A percentile compares a stretch with the other conserved stretches of the same genome.
These are phyloP conservation scores for Stentor coeruleus DNA, from an alignment of 73 alveolate species.

Conservation along the genomic window DNA sequence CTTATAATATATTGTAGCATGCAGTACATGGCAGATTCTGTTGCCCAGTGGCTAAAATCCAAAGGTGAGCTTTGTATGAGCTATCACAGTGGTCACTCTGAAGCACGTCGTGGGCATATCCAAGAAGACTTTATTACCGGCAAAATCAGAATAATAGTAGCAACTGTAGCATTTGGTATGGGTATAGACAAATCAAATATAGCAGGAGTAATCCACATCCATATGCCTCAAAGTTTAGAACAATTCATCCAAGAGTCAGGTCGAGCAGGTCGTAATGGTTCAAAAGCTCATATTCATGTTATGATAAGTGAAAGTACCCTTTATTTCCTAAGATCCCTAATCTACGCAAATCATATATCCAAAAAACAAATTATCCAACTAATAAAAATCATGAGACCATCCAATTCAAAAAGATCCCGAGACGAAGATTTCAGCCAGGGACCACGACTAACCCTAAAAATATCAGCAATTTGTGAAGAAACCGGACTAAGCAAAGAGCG, in stretches of 20 bases:
- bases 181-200: slow-evolving; percentile 99
- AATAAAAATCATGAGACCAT: slow-evolving; percentile 26
- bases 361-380: slow-evolving; percentile 26
- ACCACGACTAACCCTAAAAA: not conserved
- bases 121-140: slow-evolving; percentile 89
- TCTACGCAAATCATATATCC: slow-evolving; percentile 27
- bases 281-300: slow-evolving; percentile 81
- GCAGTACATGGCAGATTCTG: slow-evolving; percentile 33
- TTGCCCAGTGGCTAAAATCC: slow-evolving; percentile 36
- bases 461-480: slow-evolving; percentile 5
- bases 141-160: slow-evolving; percentile 92
- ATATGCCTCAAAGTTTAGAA: slow-evolving; percentile 92
- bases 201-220: slow-evolving; percentile 94
- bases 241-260: slow-evolving; percentile 95
- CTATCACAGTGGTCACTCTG: slow-evolving; percentile 91
- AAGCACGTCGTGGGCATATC: slow-evolving; percentile 61
- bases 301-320: slow-evolving; percentile 62
- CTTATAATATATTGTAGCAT: slow-evolving; percentile 51
- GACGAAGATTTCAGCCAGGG: not conserved
- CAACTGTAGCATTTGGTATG: slow-evolving; percentile 99
- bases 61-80: slow-evolving; percentile 30
- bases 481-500: slow-evolving; percentile 27
- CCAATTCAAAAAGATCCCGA: slow-evolving; percentile 14
- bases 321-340: slow-evolving; percentile 31
- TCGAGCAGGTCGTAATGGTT: slow-evolving; percentile 98